Conservation (phyloP, 2,329 filamentous ascomycete species). For the Ophiostoma fasciatum region DNA sequence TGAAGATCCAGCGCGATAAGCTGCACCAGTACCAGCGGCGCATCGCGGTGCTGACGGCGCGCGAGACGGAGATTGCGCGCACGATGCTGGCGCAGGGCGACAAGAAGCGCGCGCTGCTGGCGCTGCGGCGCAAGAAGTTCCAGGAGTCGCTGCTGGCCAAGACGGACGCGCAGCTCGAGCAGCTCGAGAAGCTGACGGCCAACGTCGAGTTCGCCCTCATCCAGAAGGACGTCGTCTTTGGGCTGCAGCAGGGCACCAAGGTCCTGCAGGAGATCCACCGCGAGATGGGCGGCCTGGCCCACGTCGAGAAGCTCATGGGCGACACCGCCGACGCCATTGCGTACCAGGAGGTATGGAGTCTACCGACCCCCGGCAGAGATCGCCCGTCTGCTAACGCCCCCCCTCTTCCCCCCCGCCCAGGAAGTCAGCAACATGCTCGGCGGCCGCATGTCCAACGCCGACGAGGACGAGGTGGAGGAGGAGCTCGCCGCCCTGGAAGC, state of each 20-base stretch:
- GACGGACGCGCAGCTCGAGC: conserved; percentile 86
- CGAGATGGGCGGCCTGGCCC: conserved; percentile 91
- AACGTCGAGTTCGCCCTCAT: conserved; percentile 93
- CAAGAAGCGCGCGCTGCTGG: conserved; percentile 68
- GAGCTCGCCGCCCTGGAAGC: conserved; percentile 72
- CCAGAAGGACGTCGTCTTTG: conserved; percentile 91
- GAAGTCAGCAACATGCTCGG: conserved; percentile 88
- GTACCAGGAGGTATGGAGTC: conserved; percentile 69
- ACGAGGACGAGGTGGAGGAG: conserved; percentile 96
- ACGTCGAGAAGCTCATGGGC: conserved; percentile 88
- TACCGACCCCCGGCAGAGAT: too few relatives aligned
- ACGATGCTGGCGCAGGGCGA: conserved; percentile 70
- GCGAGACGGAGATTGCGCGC: conserved; percentile 74
- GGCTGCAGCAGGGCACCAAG: conserved; percentile 77
- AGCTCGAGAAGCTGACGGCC: conserved; percentile 75
- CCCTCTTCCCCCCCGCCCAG: conserved; percentile 33
- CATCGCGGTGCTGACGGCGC: conserved; percentile 71
- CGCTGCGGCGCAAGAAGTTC: conserved; percentile 89
- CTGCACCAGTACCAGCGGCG: conserved; percentile 91
- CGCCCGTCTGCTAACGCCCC: too few relatives aligned
- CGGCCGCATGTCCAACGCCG: conserved; percentile 77
- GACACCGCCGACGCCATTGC: conserved; percentile 81
- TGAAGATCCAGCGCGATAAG: conserved; percentile 95
- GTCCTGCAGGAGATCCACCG: conserved; percentile 83
- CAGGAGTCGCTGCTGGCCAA: conserved; percentile 79